Evolutionary conservation across 2,329 filamentous ascomycete species (phyloP).

Genomic region (Diaporthe vexans): DNA sequence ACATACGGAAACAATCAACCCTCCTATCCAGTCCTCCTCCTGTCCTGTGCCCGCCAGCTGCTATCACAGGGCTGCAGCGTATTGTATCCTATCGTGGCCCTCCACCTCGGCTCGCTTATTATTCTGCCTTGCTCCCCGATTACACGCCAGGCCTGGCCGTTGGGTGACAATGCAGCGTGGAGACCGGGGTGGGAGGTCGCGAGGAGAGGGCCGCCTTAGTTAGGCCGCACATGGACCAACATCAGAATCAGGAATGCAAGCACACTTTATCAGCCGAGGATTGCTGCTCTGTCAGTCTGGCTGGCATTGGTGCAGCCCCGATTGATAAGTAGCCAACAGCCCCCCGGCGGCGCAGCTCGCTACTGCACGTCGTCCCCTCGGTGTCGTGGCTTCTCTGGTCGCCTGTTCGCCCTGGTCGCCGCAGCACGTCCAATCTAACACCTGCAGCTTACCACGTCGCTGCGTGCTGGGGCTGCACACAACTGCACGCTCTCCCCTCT

Average conservation of each 20-base stretch:
- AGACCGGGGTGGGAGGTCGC: slow-evolving; percentile 6
- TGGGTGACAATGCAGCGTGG: slow-evolving; percentile 32
- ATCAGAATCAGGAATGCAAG: slow-evolving; percentile 34
- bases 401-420: slow-evolving; percentile 22
- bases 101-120: slow-evolving; percentile 29
- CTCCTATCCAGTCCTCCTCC: too few relatives aligned
- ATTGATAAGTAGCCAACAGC: slow-evolving; percentile 24
- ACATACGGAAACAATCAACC: not conserved
- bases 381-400: slow-evolving; percentile 15
- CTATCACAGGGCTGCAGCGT: slow-evolving; percentile 19
- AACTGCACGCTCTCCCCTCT: too few relatives aligned
- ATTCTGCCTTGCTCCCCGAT: slow-evolving; percentile 30
- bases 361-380: slow-evolving; percentile 12
- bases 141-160: slow-evolving; percentile 26
- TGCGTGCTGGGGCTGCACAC: slow-evolving; percentile 6
- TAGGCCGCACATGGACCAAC: slow-evolving; percentile 16
- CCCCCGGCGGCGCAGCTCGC: slow-evolving; percentile 24
- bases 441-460: slow-evolving; percentile 31
- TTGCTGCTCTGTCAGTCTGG: slow-evolving; percentile 16
- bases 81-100: slow-evolving; percentile 28
- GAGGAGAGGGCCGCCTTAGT: slow-evolving; percentile 3
- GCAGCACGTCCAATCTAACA: slow-evolving; percentile 31
- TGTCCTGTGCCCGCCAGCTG: too few relatives aligned
- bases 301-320: slow-evolving; percentile 25
- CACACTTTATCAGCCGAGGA: slow-evolving; percentile 29